phyloP scores from a whole-genome alignment of 768 basidiomycete genomes.

The Lentinula boryana region DNA sequence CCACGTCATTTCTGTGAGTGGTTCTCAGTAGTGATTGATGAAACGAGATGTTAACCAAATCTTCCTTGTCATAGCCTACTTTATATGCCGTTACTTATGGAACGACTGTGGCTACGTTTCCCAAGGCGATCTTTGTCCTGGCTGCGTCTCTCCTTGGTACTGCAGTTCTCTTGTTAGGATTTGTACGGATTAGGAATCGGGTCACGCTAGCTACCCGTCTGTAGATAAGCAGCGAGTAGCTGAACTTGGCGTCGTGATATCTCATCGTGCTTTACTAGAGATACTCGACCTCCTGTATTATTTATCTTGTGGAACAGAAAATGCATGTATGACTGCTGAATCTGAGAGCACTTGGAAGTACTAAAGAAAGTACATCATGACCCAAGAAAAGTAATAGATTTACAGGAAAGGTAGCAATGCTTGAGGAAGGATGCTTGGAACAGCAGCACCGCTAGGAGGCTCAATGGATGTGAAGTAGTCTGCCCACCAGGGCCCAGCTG shows the following conservation, averaged over 20 bases:
- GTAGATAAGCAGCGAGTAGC: not conserved
- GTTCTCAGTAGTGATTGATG: not conserved
- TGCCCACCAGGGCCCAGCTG: slow-evolving; percentile 37
- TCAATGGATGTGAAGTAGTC: slow-evolving; percentile 55
- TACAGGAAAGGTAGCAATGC: slow-evolving; percentile 50
- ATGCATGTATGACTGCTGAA: not conserved
- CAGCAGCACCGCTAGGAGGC: slow-evolving; percentile 51
- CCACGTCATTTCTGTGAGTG: slow-evolving; percentile 51
- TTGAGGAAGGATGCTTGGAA: slow-evolving; percentile 49
- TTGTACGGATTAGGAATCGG: slow-evolving; percentile 21
- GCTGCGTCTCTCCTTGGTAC: slow-evolving; percentile 50
- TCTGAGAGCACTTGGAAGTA: no score
- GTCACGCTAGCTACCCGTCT: not conserved
- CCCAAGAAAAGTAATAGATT: slow-evolving; percentile 6
- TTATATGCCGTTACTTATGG: slow-evolving; percentile 66
- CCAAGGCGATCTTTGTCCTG: slow-evolving; percentile 61
- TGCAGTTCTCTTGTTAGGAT: slow-evolving; percentile 40
- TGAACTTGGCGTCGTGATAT: not conserved
- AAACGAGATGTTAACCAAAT: not conserved
- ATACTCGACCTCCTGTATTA: no score
- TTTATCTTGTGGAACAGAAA: no score
- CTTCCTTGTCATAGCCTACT: slow-evolving; percentile 41
- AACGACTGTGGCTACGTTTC: slow-evolving; percentile 54
- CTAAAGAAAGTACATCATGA: not conserved
- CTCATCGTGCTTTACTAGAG: not conserved